Percentiles rank a stretch among this genome's conserved stretches.
Evolutionary conservation across 345 rosid species (phyloP).

Genomic region (Carallia brachiata): DNA sequence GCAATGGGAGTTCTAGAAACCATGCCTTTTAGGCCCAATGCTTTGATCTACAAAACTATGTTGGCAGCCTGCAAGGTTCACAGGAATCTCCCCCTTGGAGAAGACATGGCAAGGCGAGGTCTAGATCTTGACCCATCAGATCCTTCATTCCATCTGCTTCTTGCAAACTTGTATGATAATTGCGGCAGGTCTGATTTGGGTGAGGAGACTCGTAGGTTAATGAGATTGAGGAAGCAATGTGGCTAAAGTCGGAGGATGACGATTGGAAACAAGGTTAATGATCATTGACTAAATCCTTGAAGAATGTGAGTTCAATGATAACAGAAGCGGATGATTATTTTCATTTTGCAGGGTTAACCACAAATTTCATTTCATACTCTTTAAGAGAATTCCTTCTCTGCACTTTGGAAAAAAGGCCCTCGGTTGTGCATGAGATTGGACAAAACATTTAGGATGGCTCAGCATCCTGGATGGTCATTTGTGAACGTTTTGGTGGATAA

Average conservation of each 20-base stretch:
- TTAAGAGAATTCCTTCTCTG: no score
- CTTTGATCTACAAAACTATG: slow-evolving; percentile 51
- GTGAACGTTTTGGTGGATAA: no score
- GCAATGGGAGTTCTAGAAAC: slow-evolving; percentile 44
- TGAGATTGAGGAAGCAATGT: slow-evolving; percentile 25
- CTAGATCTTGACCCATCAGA: slow-evolving; percentile 49
- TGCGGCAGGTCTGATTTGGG: slow-evolving; percentile 43
- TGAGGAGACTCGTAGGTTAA: slow-evolving; percentile 35
- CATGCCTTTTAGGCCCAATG: slow-evolving; percentile 51
- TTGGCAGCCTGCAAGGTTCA: slow-evolving; percentile 52
- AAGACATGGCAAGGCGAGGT: slow-evolving; percentile 66
- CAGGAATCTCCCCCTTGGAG: slow-evolving; percentile 48
- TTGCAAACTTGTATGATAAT: slow-evolving; percentile 49
- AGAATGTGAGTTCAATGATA: no score
- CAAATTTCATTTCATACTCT: no score
- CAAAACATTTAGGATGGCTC: no score
- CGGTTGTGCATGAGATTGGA: no score
- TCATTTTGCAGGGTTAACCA: no score
- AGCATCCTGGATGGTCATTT: no score
- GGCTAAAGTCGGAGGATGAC: neutral
- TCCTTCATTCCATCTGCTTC: slow-evolving; percentile 45
- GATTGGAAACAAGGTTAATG: neutral
- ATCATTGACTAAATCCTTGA: no score
- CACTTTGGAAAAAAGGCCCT: no score
- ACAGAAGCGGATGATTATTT: no score